A percentile compares a stretch with the other conserved stretches of the same genome.
Evolutionary conservation across 2,329 filamentous ascomycete species (phyloP).

Genomic region (Aspergillus ibericus): DNA sequence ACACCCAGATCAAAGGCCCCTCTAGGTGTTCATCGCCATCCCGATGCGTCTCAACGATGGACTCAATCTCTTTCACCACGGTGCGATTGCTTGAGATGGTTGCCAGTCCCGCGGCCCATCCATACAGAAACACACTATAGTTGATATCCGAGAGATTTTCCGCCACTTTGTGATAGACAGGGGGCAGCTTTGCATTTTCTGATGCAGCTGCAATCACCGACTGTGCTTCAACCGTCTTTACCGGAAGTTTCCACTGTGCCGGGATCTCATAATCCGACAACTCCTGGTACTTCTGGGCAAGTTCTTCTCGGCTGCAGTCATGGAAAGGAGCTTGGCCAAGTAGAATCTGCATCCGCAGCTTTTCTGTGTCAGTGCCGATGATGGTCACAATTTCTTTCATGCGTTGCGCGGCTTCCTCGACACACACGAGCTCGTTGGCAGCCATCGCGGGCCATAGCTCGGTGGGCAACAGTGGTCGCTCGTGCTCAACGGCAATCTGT

Average conservation of each 20-base stretch:
- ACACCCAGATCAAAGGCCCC: slow-evolving; percentile 65
- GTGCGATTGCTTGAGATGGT: slow-evolving; percentile 71
- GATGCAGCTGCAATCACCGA: slow-evolving; percentile 37
- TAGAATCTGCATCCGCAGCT: slow-evolving; percentile 59
- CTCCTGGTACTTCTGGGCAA: slow-evolving; percentile 41
- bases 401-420: slow-evolving; percentile 62
- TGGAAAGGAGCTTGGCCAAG: slow-evolving; percentile 50
- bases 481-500: slow-evolving; percentile 65
- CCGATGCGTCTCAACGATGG: slow-evolving; percentile 55
- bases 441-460: slow-evolving; percentile 64
- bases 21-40: slow-evolving; percentile 49
- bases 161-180: slow-evolving; percentile 45
- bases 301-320: slow-evolving; percentile 30
- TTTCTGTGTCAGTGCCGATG: slow-evolving; percentile 64
- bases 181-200: slow-evolving; percentile 45
- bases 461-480: slow-evolving; percentile 60
- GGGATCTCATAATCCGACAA: slow-evolving; percentile 58
- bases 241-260: slow-evolving; percentile 59
- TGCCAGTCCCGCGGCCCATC: slow-evolving; percentile 64
- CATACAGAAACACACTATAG: slow-evolving; percentile 68
- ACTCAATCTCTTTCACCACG: slow-evolving; percentile 66
- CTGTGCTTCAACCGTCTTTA: slow-evolving; percentile 55
- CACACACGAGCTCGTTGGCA: slow-evolving; percentile 62
- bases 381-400: slow-evolving; percentile 67
- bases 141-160: slow-evolving; percentile 62